Evolutionary conservation across 2,329 filamentous ascomycete genomes (phyloP), one percentile per base, ranked within the genome.

Genomic region (Neopestalotiopsis sp.): DNA sequence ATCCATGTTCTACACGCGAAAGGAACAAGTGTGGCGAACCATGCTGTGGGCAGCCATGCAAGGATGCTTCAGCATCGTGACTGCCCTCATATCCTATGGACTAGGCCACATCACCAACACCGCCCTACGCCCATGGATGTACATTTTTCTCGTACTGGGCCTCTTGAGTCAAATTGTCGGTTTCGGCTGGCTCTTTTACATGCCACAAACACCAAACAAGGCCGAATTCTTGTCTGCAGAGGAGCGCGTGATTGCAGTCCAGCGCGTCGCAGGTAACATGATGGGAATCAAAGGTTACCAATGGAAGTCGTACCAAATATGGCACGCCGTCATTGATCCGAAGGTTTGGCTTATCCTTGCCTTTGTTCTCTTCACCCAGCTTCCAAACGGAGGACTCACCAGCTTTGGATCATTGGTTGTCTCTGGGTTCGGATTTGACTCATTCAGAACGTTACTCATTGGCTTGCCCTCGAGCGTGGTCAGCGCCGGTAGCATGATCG

Each of bases 281-380:
- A 57, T 57, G 64, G 64, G 64, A 1, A 59, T 77, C 20, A 77
- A 77, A 68, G 76, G 76, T 24, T 75, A 74, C 52, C 74, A 86
- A 57, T 85, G 85, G 74, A 84, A 85, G 70, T 77, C 73, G 69
- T 81, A 84, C 61, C 84, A 85, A 74, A 81, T 84, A 14, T 80
- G 80, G 73, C 84, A 89, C 72, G 84, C 85, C 1, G 70, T 84
- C 0, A 69, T 74, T 5, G 87, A 89, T 38, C 14, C 86, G 0
- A 89, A 89, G 77, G 88, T 86, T 0, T 89, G 86, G 85, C 83
- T 88, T 24, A 74, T 89, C 1, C 88, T 88, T 71, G 70, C 87
- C 66, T 84, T 88, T 81, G 83, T 86, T 0, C 76, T 84, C 1
- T 86, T 84, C 0, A 85, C 87, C 0, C 86, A 89, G 72, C 82